Percentiles rank a stretch among this genome's conserved stretches.
Evolutionary conservation across 1,139 yeast species (phyloP).

Genomic region (Lodderomyces oxycetoniae): DNA sequence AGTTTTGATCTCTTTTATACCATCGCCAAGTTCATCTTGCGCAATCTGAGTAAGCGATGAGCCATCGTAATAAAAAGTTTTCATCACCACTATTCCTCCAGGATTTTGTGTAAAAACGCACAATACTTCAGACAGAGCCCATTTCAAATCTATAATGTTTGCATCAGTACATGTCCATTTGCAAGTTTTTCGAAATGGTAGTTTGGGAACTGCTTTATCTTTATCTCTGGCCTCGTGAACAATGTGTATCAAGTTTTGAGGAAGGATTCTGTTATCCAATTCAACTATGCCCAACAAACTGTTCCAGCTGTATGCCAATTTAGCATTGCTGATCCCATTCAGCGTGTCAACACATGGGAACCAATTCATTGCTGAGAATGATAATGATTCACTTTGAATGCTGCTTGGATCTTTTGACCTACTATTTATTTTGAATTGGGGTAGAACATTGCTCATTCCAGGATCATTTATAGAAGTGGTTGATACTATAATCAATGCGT

Average conservation of each 20-base stretch:
- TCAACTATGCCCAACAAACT: constrained; percentile 55
- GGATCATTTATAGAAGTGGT: constrained; percentile 45
- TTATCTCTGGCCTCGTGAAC: constrained; percentile 37
- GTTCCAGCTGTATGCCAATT: constrained; percentile 66
- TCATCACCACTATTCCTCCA: constrained; percentile 2
- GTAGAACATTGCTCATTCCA: constrained; percentile 20
- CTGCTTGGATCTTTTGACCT: neutral
- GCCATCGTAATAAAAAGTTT: constrained; percentile 12
- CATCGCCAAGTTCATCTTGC: constrained; percentile 6
- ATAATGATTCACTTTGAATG: constrained; percentile 30
- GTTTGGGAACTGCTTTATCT: constrained; percentile 31
- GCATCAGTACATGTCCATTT: constrained; percentile 35
- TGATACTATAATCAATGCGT: constrained; percentile 50
- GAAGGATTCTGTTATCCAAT: constrained; percentile 31
- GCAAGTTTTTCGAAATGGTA: constrained; percentile 43
- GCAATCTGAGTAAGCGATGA: constrained; percentile 6
- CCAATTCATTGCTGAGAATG: constrained; percentile 44
- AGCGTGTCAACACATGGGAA: constrained; percentile 38
- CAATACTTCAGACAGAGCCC: constrained; percentile 54
- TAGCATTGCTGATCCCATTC: constrained; percentile 32
- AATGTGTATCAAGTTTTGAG: constrained; percentile 24
- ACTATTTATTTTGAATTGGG: constrained; percentile 44
- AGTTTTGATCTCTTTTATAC: constrained; percentile 18
- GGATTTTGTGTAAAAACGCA: constrained; percentile 24
- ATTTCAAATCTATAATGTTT: constrained; percentile 48